Evolutionary conservation across 2,329 filamentous ascomycete species (phyloP).

Genomic region (Hyphodiscus sp.): DNA sequence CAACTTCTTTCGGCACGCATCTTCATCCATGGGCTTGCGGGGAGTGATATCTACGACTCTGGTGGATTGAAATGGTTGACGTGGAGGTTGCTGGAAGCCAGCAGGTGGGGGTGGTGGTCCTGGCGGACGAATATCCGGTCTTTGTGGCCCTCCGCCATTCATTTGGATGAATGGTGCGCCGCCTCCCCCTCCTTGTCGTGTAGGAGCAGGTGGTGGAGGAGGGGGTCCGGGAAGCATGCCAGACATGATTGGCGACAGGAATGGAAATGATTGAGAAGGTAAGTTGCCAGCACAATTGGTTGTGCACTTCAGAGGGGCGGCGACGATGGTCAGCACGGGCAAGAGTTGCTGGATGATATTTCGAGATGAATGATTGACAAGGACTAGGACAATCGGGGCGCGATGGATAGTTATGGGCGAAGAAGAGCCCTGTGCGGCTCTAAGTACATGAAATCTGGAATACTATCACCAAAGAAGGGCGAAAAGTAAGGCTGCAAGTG

Average conservation of each 20-base stretch:
- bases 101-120: not conserved
- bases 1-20: slow-evolving; percentile 20
- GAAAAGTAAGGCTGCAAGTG: not conserved
- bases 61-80: slow-evolving; percentile 13
- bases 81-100: slow-evolving; percentile 4
- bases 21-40: slow-evolving; percentile 15
- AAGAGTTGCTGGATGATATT: not conserved
- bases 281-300: not conserved
- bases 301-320: not conserved
- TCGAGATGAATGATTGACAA: not conserved
- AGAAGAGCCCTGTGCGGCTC: not conserved
- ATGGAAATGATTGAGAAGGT: not conserved
- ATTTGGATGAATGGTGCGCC: not conserved
- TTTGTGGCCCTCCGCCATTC: not conserved
- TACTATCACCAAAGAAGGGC: not conserved
- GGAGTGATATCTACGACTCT: slow-evolving; percentile 20
- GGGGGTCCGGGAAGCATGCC: not conserved
- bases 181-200: not conserved
- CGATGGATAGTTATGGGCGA: not conserved
- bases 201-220: slow-evolving; percentile 1
- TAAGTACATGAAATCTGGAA: not conserved
- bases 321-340: not conserved
- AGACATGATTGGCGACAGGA: not conserved
- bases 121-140: not conserved
- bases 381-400: not conserved